These are phyloP conservation scores for Apiospora phragmitis DNA, from an alignment of 2,329 filamentous ascomycete genomes.

Conservation along the genomic window DNA sequence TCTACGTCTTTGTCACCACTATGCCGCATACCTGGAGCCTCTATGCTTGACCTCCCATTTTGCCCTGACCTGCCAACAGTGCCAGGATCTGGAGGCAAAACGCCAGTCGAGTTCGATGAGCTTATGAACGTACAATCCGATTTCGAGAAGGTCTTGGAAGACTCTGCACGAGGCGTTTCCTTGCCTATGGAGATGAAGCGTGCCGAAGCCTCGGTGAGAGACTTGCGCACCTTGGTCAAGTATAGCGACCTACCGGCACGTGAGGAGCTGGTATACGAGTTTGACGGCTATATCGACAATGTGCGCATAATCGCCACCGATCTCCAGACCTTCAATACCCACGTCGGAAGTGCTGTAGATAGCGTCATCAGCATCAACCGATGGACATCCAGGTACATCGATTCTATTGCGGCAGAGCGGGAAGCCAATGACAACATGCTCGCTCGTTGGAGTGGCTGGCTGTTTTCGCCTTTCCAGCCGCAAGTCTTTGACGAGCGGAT, in stretches of 20 bases:
- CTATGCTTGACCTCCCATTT: slow-evolving; percentile 63
- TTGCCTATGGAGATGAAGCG: slow-evolving; percentile 79
- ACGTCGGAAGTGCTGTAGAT: slow-evolving; percentile 73
- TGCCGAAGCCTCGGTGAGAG: slow-evolving; percentile 71
- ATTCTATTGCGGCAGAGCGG: slow-evolving; percentile 51
- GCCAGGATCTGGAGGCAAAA: slow-evolving; percentile 16
- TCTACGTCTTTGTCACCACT: slow-evolving; percentile 65
- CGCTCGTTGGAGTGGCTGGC: slow-evolving; percentile 42
- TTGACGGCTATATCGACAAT: slow-evolving; percentile 73
- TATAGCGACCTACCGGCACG: slow-evolving; percentile 68
- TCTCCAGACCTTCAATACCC: slow-evolving; percentile 74
- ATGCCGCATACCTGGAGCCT: slow-evolving; percentile 67
- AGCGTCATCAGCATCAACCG: slow-evolving; percentile 73
- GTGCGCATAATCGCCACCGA: slow-evolving; percentile 65
- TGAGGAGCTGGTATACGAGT: slow-evolving; percentile 72
- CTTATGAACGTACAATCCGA: slow-evolving; percentile 73
- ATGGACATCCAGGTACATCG: slow-evolving; percentile 71
- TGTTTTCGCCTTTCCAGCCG: slow-evolving; percentile 64
- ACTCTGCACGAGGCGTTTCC: slow-evolving; percentile 63
- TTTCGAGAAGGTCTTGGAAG: slow-evolving; percentile 74
- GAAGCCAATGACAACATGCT: slow-evolving; percentile 32
- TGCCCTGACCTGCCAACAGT: slow-evolving; percentile 45
- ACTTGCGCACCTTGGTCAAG: slow-evolving; percentile 70
- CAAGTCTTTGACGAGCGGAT: slow-evolving; percentile 59
- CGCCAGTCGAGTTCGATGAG: slow-evolving; percentile 67